Evolutionary conservation across 257 asterid genomes (phyloP).

Genomic region (Marsdenia floribunda): DNA sequence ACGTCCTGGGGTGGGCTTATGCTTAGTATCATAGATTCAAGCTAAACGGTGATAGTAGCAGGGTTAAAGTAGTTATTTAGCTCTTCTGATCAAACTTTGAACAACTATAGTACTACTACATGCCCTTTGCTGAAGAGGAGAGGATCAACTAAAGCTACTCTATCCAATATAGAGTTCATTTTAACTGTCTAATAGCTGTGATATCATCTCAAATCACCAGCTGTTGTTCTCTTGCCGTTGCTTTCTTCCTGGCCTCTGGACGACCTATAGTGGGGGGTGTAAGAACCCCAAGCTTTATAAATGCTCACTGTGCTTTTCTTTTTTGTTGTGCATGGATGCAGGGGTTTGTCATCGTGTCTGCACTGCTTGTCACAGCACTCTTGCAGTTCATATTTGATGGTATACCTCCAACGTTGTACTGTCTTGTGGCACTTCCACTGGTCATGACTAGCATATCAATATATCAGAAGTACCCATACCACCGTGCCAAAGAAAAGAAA

Average conservation of each 20-base stretch:
- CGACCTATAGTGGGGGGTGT: neutral
- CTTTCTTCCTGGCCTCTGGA: neutral
- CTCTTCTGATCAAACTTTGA: neutral
- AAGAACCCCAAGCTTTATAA: neutral
- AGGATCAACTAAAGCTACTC: neutral
- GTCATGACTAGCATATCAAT: conserved; percentile 70
- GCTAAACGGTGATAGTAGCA: neutral
- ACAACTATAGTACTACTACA: neutral
- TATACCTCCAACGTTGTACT: conserved; percentile 72
- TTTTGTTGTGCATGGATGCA: conserved; percentile 23
- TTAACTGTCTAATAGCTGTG: neutral
- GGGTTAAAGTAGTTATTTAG: neutral
- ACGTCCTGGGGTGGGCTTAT: neutral
- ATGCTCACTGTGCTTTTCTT: neutral
- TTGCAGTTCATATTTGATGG: conserved; percentile 81
- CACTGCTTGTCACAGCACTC: conserved; percentile 87
- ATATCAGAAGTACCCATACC: conserved; percentile 89
- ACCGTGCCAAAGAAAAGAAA: conserved; percentile 54
- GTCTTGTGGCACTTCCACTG: conserved; percentile 83
- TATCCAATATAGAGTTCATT: neutral
- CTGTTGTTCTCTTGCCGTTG: neutral
- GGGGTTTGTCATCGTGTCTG: conserved; percentile 96
- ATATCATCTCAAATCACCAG: neutral
- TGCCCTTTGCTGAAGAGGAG: neutral
- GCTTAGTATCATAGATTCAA: neutral